Base-by-base conservation (phyloP, 139 green algal species). In the Closterium sp. region DNA sequence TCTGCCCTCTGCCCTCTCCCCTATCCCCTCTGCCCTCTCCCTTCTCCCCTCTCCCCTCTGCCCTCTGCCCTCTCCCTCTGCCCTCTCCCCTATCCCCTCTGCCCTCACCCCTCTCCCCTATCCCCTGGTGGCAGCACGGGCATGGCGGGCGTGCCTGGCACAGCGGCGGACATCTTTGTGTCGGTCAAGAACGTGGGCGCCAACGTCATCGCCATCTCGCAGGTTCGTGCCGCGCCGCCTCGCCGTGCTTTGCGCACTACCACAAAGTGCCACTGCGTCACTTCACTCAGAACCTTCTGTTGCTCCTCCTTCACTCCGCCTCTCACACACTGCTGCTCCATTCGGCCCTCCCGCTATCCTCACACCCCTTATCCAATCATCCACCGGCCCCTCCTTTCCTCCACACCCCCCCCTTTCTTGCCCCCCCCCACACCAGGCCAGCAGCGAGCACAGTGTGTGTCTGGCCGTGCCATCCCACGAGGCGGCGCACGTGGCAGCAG, bases 131-230 rank as follows among this genome's bases (percentile, higher is more conserved):
- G 34, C 89, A 92, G 89, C 31, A 99, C 98, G 16, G 98, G 98
- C 92, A 98, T 99, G 97, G 96, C 98, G 86, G 98, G 98, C 30
- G 98, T 99, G 31, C 97, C 97, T 23, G 98, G 98, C 86, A 99
- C 97, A 43, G 97, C 97, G 32, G 94, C 89, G 33, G 93, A 95
- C 84, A 97, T 99, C 89, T 99, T 99, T 93, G 89, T 64, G 36
- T 95, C 95, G 12, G 96, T 99, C 35, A 95, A 96, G 1, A 97
- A 99, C 92, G 96, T 96, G 7, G 93, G 91, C 87, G 96, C 98
- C 90, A 99, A 99, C 94, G 97, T 99, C 84, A 98, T 98, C 95
- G 99, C 99, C 97, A 99, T 99, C 94, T 97, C 95, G 83, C 97
- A 98, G 95, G 87, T 90, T 23, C 31, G 1, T 36, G 33, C 6